phyloP scores from a whole-genome alignment of 495 filamentous ascomycete genomes.

The Talaromyces liani region DNA sequence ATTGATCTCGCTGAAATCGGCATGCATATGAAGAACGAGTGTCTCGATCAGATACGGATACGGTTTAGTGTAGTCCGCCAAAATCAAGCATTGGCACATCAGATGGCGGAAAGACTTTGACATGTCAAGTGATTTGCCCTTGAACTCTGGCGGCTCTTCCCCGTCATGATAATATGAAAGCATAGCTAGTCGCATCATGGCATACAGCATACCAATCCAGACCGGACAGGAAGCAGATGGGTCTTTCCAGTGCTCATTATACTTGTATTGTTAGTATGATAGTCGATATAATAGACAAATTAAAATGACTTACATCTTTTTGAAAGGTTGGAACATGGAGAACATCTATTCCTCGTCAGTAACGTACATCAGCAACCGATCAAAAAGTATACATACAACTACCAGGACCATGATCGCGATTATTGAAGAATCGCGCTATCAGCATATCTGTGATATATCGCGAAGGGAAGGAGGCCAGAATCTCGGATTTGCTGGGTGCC shows the following conservation, averaged over 20 bases:
- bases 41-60: slow-evolving; percentile 82
- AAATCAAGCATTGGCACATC: slow-evolving; percentile 79
- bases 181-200: slow-evolving; percentile 84
- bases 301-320: slow-evolving; percentile 37
- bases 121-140: slow-evolving; percentile 63
- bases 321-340: slow-evolving; percentile 85
- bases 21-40: slow-evolving; percentile 75
- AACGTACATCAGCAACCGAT: too few species aligned
- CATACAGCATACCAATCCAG: slow-evolving; percentile 85
- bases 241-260: slow-evolving; percentile 83
- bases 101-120: slow-evolving; percentile 71
- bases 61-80: slow-evolving; percentile 86
- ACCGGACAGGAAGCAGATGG: slow-evolving; percentile 71
- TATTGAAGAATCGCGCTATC: slow-evolving; percentile 65
- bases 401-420: slow-evolving; percentile 55
- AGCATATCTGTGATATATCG: slow-evolving; percentile 76
- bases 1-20: slow-evolving; percentile 68
- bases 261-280: slow-evolving; percentile 32
- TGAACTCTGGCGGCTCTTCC: slow-evolving; percentile 83
- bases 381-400: slow-evolving; percentile 12
- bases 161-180: slow-evolving; percentile 84
- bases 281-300: not conserved
- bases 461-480: slow-evolving; percentile 71
- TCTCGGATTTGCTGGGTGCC: slow-evolving; percentile 61
- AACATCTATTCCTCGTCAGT: slow-evolving; percentile 54